Percentiles rank a stretch among this genome's conserved stretches.
Conservation (phyloP, 345 rosid species). For the Mallotus nudiflorus region DNA sequence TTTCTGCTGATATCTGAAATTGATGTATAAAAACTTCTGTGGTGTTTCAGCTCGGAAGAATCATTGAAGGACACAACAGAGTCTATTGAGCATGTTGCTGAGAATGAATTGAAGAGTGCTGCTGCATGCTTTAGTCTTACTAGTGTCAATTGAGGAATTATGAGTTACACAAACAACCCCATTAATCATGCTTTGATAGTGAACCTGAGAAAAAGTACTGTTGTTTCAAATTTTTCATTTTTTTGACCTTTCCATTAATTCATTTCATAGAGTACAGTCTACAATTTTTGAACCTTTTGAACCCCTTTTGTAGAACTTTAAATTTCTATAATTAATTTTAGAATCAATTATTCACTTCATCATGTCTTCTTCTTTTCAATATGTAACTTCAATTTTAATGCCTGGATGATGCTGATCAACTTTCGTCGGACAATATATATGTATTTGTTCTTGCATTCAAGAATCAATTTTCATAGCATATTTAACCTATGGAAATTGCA, state of each 20-base stretch:
- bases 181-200: neutral
- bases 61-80: constrained; percentile 53
- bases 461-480: neutral
- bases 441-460: neutral
- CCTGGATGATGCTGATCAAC: neutral
- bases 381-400: neutral
- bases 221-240: neutral
- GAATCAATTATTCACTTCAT: neutral
- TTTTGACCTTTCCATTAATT: neutral
- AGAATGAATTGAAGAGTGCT: constrained; percentile 78
- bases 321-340: neutral
- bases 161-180: neutral
- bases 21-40: too few species aligned
- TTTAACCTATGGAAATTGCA: neutral
- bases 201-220: constrained; percentile 1
- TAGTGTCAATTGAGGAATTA: constrained; percentile 52
- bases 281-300: constrained; percentile 10
- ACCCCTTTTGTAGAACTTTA: neutral
- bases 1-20: too few species aligned
- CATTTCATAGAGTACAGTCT: constrained; percentile 1
- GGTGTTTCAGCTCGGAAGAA: constrained; percentile 61
- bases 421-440: neutral
- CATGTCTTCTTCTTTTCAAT: neutral
- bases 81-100: constrained; percentile 52
- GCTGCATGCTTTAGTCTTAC: constrained; percentile 85